Evolutionary conservation across 495 filamentous ascomycete species (phyloP), one percentile per base, ranked within the genome.

Genomic region (Polyplosphaeria fusca): DNA sequence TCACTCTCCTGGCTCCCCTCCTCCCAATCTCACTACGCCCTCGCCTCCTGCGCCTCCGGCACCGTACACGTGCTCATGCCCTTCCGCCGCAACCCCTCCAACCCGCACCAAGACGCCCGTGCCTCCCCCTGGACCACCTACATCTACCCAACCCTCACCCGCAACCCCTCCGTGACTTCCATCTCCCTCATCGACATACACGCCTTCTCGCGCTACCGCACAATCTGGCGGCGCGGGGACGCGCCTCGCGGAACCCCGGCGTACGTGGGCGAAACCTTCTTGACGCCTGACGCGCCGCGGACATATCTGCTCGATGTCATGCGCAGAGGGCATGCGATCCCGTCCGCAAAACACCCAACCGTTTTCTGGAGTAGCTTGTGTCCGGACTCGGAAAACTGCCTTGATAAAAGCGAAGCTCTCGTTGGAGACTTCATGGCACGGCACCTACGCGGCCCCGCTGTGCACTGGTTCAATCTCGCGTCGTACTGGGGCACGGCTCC

Each of bases 321-420:
- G 4, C n/a, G 25, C 5, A 37, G 14, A 16, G 19, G 28, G 22
- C 22, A 5, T 11, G 14, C 18, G 18, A 49, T 49, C 7, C 47
- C 47, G 7, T 49, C 18, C 4, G 30, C 28, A 11, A 26, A 16
- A 27, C 27, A 49, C 18, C 47, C 47, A 35, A 49, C 47, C 13
- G 47, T 49, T 12, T 49, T 49, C 47, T 35, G 47, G 47, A 49
- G 47, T 28, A 35, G 30, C 27, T 30, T 49, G 2, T 49, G 30
- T 18, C n/a, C 18, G 23, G 47, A 49, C 47, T 22, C 47, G 1
- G 47, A 49, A 3, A 38, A 12, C 18, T 49, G 47, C 18, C 27
- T 49, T 30, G 12, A 35, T 24, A 16, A n/a, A 14, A 49, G 47
- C 47, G 28, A 49, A 4, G 28, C 27, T 4, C 5, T 49, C 13